These are phyloP conservation scores for Metschnikowia henanensis DNA, from an alignment of 805 yeast genomes.

Conservation along the genomic window DNA sequence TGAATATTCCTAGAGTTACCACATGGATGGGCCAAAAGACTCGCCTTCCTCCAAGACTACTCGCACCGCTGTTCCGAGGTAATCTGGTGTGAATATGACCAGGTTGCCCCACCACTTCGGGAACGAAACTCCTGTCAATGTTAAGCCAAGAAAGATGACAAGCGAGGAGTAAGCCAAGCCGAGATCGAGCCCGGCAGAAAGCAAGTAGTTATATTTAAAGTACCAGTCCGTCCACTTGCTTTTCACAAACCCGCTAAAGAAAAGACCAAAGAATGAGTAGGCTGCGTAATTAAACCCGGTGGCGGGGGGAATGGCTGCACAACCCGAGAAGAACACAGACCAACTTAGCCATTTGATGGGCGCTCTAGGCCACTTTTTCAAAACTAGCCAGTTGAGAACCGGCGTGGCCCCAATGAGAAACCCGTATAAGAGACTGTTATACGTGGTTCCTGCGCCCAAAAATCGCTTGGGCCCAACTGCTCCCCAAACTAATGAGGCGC, in stretches of 20 bases:
- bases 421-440: slow-evolving; percentile 15
- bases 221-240: slow-evolving; percentile 9
- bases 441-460: slow-evolving; percentile 26
- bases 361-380: slow-evolving; percentile 7
- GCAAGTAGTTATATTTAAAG: slow-evolving; percentile 10
- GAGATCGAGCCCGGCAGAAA: slow-evolving; percentile 11
- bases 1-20: slow-evolving; percentile 2
- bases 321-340: slow-evolving; percentile 8
- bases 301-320: slow-evolving; percentile 9
- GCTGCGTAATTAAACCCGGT: slow-evolving; percentile 12
- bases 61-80: slow-evolving; percentile 10
- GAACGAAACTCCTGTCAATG: slow-evolving; percentile 9
- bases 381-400: slow-evolving; percentile 6
- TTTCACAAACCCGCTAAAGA: slow-evolving; percentile 9
- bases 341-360: slow-evolving; percentile 10
- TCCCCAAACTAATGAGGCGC: slow-evolving; percentile 40
- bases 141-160: slow-evolving; percentile 9
- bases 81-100: slow-evolving; percentile 10
- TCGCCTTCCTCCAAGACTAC: slow-evolving; percentile 8
- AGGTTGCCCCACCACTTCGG: slow-evolving; percentile 12
- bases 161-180: slow-evolving; percentile 12
- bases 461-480: slow-evolving; percentile 25
- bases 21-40: slow-evolving; percentile 12
- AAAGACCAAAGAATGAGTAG: slow-evolving; percentile 8
- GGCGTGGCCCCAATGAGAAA: slow-evolving; percentile 14